phyloP scores from a whole-genome alignment of 345 rosid genomes.

The Rhizophora apiculata region DNA sequence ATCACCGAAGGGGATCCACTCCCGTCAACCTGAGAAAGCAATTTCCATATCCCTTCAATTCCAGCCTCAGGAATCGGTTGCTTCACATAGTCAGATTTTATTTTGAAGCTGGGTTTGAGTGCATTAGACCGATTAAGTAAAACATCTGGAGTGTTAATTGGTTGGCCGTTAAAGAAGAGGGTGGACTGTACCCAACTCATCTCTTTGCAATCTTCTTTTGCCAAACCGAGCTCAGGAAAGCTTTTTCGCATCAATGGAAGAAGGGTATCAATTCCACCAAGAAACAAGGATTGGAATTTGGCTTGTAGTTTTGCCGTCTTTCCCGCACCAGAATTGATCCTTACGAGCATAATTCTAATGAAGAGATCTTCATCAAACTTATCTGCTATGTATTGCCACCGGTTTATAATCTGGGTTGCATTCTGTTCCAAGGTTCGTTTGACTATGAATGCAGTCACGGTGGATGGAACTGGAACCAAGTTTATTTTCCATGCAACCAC shows the following conservation, averaged over 20 bases:
- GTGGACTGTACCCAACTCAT: conserved; percentile 14
- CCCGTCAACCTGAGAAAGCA: neutral
- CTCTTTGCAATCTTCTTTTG: neutral
- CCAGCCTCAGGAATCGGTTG: conserved; percentile 15
- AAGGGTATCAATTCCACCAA: neutral
- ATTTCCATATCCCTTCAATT: conserved; percentile 8
- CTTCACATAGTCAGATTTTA: conserved; percentile 16
- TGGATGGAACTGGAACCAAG: conserved; percentile 14
- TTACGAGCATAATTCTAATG: neutral
- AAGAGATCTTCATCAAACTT: conserved; percentile 10
- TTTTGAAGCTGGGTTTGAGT: conserved; percentile 3
- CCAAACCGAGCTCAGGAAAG: conserved; percentile 16
- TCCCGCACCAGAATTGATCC: neutral
- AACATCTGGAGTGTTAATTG: neutral
- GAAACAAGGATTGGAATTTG: neutral
- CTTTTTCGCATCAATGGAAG: conserved; percentile 4
- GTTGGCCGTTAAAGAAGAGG: neutral
- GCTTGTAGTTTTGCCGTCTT: neutral
- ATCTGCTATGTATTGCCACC: conserved; percentile 16
- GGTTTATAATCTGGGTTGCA: neutral
- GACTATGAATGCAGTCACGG: conserved; percentile 6
- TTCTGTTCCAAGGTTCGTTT: conserved; percentile 1
- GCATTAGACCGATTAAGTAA: conserved; percentile 1
- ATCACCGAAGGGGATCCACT: neutral
- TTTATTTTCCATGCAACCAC: conserved; percentile 11